Base-by-base conservation (phyloP, 2,329 filamentous ascomycete species). In the Didymella sp. region DNA sequence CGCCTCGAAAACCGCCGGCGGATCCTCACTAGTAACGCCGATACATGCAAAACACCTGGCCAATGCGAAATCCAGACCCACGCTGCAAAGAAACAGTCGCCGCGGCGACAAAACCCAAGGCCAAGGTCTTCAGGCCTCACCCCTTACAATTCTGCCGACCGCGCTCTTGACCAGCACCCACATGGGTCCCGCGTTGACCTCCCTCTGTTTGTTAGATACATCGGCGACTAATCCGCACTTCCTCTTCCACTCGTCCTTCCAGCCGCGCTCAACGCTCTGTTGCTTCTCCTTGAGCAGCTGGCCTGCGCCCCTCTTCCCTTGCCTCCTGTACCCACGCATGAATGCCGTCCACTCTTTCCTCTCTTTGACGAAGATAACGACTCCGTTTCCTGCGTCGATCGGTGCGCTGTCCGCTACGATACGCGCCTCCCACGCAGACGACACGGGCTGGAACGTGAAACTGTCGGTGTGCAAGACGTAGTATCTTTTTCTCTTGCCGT, bases 81-180 rank as follows among this genome's bases (percentile, higher is more conserved):
- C 24, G 54, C 54, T 52, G 44, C 48, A 40, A 49, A 17, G 31
- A 25, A 43, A 44, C 24, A 44, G 21, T 40, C 25, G 40, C 44
- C 24, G 38, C 19, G 47, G 19, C 31, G 37, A 48, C 30, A 21
- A 45, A 41, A n/a, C 17, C 19, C 22, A 21, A 43, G 19, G 12
- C 30, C 38, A 27, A 4, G n/a, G 31, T 35, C 21, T 28, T 64
- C 58, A 69, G 13, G 67, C 67, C 51, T 69, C 67, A 30, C 65
- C 62, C 30, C 55, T 63, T n/a, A 63, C 56, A 56, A 69, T 69
- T 54, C 61, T 60, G 35, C 51, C 60, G 46, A 68, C 53, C 25
- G 65, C 67, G 46, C 63, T 64, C 59, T 67, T 69, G 24, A 69
- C 67, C 11, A 69, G 60, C 47, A 68, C 65, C 67, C 67, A 69